Conservation (phyloP, 352 stramenopile species). For the Chrysophaeum taylorii region DNA sequence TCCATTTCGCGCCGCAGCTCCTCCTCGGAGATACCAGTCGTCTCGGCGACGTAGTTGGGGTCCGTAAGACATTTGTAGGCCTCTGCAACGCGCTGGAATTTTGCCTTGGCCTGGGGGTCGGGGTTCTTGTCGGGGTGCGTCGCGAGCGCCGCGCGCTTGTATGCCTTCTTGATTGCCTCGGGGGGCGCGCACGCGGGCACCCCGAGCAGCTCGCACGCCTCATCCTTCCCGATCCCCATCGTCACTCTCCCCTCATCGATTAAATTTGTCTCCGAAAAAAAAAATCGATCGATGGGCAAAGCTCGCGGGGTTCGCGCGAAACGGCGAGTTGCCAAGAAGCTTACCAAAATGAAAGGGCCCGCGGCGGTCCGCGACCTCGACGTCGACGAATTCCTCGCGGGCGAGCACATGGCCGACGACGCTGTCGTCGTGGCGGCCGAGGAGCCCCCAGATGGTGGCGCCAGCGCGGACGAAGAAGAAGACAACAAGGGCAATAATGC, state of each 20-base stretch:
- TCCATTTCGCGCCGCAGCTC: constrained; percentile 2
- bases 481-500: constrained; percentile 15
- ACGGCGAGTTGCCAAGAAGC: not conserved
- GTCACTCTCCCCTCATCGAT: too few species aligned
- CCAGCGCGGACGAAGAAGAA: not conserved
- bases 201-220: constrained; percentile 38
- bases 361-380: not conserved
- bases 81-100: constrained; percentile 61
- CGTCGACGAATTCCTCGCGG: constrained; percentile 11
- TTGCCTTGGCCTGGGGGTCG: constrained; percentile 45
- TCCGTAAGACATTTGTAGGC: constrained; percentile 65
- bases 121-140: constrained; percentile 64
- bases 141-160: constrained; percentile 58
- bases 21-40: constrained; percentile 7
- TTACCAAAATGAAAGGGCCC: not conserved
- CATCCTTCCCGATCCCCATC: constrained; percentile 4
- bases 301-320: not conserved
- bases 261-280: not conserved
- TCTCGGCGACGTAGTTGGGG: constrained; percentile 26
- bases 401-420: constrained; percentile 4
- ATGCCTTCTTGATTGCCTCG: constrained; percentile 68
- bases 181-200: constrained; percentile 48
- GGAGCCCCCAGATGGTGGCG: not conserved
- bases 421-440: not conserved
- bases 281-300: too few species aligned